phyloP scores from a whole-genome alignment of 345 rosid species.

The Populus pruinosa region DNA sequence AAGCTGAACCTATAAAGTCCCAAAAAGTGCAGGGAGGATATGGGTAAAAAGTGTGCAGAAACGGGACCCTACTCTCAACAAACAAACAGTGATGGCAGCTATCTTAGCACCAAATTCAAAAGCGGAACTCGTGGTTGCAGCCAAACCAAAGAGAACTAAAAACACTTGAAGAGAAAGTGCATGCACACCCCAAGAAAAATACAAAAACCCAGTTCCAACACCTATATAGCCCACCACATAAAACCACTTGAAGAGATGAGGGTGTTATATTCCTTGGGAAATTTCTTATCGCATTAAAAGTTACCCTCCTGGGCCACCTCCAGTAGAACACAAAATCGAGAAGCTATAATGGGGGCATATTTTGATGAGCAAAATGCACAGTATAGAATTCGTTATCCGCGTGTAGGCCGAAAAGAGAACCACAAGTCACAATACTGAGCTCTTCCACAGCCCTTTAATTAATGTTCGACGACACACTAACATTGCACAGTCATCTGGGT shows the following conservation, averaged over 20 bases:
- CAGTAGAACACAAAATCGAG: background rate
- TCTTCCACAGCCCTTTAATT: conserved; percentile 16
- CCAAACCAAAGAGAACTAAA: conserved; percentile 13
- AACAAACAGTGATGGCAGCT: background rate
- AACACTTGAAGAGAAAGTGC: background rate
- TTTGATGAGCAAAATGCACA: background rate
- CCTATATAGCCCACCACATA: background rate
- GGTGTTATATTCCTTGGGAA: background rate
- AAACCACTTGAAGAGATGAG: conserved; percentile 16
- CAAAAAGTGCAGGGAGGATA: background rate
- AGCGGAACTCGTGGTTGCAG: background rate
- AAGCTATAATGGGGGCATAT: background rate
- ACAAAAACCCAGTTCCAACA: conserved; percentile 3
- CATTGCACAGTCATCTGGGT: conserved; percentile 39
- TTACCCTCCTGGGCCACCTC: background rate
- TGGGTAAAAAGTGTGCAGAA: background rate
- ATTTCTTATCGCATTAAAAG: background rate
- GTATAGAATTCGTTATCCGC: conserved; percentile 15
- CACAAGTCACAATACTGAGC: conserved; percentile 1
- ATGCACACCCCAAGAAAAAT: background rate
- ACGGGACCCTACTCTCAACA: background rate
- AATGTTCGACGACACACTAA: conserved; percentile 35
- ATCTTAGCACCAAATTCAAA: background rate
- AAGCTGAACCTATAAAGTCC: background rate
- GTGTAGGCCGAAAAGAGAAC: conserved; percentile 22